Conservation (phyloP, 1,284 basidiomycete genomes). For the Rhodofomes roseus region DNA sequence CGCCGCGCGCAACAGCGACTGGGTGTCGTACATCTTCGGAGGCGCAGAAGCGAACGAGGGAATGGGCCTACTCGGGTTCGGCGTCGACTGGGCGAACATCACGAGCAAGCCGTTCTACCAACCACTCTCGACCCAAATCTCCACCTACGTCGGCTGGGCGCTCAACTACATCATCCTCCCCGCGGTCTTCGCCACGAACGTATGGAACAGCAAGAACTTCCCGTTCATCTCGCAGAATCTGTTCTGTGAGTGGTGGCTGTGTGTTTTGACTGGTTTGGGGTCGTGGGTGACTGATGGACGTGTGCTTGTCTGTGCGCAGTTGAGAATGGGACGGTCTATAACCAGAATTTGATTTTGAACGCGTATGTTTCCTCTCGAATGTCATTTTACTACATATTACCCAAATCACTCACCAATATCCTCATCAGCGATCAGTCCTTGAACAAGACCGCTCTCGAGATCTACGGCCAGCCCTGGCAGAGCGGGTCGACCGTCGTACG, state of each 20-base stretch:
- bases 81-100: conserved; percentile 42
- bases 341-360: conserved; percentile 25
- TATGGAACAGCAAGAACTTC: conserved; percentile 7
- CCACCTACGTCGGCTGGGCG: conserved; percentile 7
- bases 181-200: conserved; percentile 4
- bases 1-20: conserved; percentile 7
- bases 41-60: conserved; percentile 40
- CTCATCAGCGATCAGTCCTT: conserved; percentile 1
- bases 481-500: conserved; percentile 8
- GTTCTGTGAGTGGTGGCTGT: neutral
- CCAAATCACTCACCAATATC: neutral
- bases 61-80: conserved; percentile 44
- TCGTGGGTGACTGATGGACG: neutral
- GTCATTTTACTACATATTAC: too few relatives aligned
- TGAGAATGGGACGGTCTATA: conserved; percentile 33
- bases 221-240: conserved; percentile 9
- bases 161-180: conserved; percentile 7
- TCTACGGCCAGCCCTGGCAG: conserved; percentile 9
- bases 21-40: conserved; percentile 43
- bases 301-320: neutral
- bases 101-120: conserved; percentile 6
- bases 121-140: conserved; percentile 8
- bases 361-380: neutral
- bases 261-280: neutral
- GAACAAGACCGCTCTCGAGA: conserved; percentile 8